Percentiles rank a stretch among this genome's conserved stretches.
These are phyloP conservation scores for Fagus sylvatica DNA, from an alignment of 306 rosid genomes.

Conservation along the genomic window DNA sequence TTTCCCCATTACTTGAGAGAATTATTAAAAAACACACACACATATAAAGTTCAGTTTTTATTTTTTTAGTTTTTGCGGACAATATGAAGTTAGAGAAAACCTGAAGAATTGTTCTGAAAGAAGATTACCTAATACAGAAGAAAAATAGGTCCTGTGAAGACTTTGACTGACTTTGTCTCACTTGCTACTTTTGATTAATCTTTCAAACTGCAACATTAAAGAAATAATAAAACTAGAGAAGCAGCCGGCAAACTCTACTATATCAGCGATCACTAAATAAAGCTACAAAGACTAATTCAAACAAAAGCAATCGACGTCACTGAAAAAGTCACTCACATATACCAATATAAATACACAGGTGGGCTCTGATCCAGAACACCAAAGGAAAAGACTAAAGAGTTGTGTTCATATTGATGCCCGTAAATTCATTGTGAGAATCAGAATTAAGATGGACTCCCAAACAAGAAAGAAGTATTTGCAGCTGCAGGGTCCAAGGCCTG, in stretches of 20 bases:
- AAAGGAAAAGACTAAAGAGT: not conserved
- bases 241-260: constrained; percentile 13
- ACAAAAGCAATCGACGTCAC: too few relatives aligned
- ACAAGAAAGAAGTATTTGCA: not conserved
- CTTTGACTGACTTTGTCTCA: not conserved
- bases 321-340: too few relatives aligned
- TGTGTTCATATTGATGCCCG: not conserved
- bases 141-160: not conserved
- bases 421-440: not conserved
- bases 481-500: constrained; percentile 45
- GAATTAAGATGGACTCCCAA: constrained; percentile 15
- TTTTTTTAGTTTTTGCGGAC: too few relatives aligned
- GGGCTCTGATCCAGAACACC: not conserved
- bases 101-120: not conserved
- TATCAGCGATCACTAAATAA: not conserved
- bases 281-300: not conserved
- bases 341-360: too few relatives aligned
- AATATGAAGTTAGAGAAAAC: not conserved
- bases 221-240: not conserved
- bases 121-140: not conserved
- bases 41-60: not conserved
- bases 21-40: too few relatives aligned
- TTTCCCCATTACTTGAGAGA: too few relatives aligned
- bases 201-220: not conserved
- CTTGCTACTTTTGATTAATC: not conserved